These are phyloP conservation scores for Fusarium haematococcum DNA, from an alignment of 2,329 filamentous ascomycete species.

Conservation along the genomic window DNA sequence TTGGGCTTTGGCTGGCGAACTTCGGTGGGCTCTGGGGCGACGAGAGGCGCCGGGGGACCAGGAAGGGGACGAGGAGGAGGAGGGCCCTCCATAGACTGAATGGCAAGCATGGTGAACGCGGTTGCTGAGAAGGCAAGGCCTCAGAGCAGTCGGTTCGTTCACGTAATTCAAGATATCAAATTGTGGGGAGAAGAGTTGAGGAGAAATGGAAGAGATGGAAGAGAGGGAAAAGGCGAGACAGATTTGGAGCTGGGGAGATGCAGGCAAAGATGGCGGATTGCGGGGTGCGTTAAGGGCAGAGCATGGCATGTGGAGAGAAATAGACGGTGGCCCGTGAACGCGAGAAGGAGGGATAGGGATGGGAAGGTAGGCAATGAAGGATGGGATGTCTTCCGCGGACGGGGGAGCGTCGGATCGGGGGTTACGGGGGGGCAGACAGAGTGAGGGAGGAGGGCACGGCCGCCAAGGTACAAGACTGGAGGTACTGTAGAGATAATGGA, in stretches of 20 bases:
- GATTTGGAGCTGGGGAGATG: conserved; percentile 46
- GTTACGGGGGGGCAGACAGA: conserved; percentile 12
- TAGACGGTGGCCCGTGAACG: conserved; percentile 43
- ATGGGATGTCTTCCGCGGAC: conserved; percentile 17
- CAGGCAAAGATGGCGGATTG: conserved; percentile 42
- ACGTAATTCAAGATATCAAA: conserved; percentile 17
- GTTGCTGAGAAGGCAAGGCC: conserved; percentile 31
- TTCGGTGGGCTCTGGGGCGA: conserved; percentile 61
- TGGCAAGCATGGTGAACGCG: conserved; percentile 61
- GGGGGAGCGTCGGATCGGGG: conserved; percentile 6
- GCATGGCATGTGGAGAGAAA: conserved; percentile 44
- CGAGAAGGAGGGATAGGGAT: conserved; percentile 26
- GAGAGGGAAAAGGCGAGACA: conserved; percentile 36
- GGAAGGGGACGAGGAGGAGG: conserved; percentile 48
- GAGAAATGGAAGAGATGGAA: conserved; percentile 29
- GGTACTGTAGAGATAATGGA: conserved; percentile 21
- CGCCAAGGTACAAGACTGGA: conserved; percentile 4
- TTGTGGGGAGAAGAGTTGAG: conserved; percentile 36
- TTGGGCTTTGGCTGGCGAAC: conserved; percentile 70
- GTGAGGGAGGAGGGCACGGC: conserved; percentile 16
- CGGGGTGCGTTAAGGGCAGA: conserved; percentile 45
- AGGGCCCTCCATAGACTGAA: conserved; percentile 64
- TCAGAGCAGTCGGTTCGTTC: conserved; percentile 20
- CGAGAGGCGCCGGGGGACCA: conserved; percentile 41
- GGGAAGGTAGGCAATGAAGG: conserved; percentile 6